These are phyloP conservation scores for Pythium volutum DNA, from an alignment of 352 stramenopile genomes.

Conservation along the genomic window DNA sequence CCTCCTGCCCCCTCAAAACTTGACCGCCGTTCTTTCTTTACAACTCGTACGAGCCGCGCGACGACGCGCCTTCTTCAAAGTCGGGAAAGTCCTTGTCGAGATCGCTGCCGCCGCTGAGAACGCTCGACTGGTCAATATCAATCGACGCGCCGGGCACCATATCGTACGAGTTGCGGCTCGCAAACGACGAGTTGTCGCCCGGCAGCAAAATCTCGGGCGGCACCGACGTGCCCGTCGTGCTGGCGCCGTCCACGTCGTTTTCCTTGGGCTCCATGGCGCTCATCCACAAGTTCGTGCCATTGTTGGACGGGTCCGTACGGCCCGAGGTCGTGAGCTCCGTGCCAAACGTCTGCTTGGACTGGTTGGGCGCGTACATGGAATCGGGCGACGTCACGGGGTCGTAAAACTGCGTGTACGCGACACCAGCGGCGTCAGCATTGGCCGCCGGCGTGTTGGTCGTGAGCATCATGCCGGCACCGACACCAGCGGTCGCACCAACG, in stretches of 20 bases:
- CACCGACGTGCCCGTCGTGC: constrained; percentile 36
- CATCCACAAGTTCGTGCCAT: constrained; percentile 71
- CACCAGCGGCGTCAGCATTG: constrained; percentile 39
- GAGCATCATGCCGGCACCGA: constrained; percentile 28
- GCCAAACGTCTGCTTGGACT: constrained; percentile 16
- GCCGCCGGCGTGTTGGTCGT: constrained; percentile 38
- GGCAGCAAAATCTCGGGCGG: constrained; percentile 36
- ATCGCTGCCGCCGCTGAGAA: constrained; percentile 64
- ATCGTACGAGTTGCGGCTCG: constrained; percentile 70
- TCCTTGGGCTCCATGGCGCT: constrained; percentile 81
- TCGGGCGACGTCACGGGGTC: constrained; percentile 65
- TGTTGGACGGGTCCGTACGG: constrained; percentile 26
- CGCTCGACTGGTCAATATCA: constrained; percentile 60
- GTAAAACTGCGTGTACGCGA: constrained; percentile 77
- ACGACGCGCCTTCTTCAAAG: constrained; percentile 65
- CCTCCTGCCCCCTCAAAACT: not conserved
- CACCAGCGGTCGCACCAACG: constrained; percentile 23
- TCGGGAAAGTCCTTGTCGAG: constrained; percentile 77
- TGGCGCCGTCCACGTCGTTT: constrained; percentile 55
- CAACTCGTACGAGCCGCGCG: constrained; percentile 77
- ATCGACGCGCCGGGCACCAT: constrained; percentile 29
- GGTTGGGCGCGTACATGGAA: constrained; percentile 22
- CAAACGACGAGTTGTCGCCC: constrained; percentile 32
- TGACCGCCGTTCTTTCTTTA: constrained; percentile 24
- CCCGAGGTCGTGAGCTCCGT: constrained; percentile 25